phyloP scores from a whole-genome alignment of 805 yeast genomes.

The Suhomyces sp. region DNA sequence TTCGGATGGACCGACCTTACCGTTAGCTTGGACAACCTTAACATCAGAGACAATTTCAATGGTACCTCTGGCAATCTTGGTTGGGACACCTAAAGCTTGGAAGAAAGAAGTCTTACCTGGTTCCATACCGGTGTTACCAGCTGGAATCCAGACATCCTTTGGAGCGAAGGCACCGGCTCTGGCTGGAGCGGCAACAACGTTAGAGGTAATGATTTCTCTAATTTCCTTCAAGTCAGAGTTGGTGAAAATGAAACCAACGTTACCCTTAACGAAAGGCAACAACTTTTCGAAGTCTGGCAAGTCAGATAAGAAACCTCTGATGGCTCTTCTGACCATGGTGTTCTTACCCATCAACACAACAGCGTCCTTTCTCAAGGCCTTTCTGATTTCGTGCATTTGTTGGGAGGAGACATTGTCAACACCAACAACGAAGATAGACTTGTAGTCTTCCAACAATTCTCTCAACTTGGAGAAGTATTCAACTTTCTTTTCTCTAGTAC shows the following conservation, averaged over 20 bases:
- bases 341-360: constrained; percentile 99
- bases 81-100: constrained; percentile 99
- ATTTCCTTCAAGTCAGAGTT: constrained; percentile 88
- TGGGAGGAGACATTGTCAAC: constrained; percentile 99
- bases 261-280: constrained; percentile 94
- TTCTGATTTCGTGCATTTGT: constrained; percentile 99
- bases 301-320: constrained; percentile 92
- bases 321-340: constrained; percentile 99
- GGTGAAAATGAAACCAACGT: constrained; percentile 99
- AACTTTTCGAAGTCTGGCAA: constrained; percentile 95
- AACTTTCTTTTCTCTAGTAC: constrained; percentile 94
- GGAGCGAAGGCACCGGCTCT: constrained; percentile 99
- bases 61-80: constrained; percentile 99
- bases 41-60: constrained; percentile 98
- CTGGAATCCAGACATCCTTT: constrained; percentile 95
- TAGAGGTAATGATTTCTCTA: constrained; percentile 83
- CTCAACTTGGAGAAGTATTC: constrained; percentile 95
- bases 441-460: constrained; percentile 93
- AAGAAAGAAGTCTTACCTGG: constrained; percentile 99
- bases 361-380: constrained; percentile 91
- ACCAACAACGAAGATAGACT: constrained; percentile 98
- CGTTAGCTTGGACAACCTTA: constrained; percentile 84
- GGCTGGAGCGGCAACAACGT: constrained; percentile 99
- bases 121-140: constrained; percentile 99
- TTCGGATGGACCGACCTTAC: constrained; percentile 98